Evolutionary conservation across 2,329 filamentous ascomycete species (phyloP).

Genomic region (Cladosporium velox): DNA sequence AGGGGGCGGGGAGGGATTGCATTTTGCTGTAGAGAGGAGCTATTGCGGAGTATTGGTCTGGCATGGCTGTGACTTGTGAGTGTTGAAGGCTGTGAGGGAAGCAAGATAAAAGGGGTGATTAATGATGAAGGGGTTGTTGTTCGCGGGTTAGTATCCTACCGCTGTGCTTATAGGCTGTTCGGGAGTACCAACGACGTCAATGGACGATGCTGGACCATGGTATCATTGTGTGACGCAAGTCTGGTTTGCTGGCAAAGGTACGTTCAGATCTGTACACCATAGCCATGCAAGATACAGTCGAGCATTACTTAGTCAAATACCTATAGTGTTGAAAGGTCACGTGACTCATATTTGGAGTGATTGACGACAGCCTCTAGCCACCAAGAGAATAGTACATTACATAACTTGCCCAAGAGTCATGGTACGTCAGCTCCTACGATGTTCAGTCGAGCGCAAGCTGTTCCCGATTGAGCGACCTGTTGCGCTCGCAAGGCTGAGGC

Average conservation of each 20-base stretch:
- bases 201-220: neutral
- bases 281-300: neutral
- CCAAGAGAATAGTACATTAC: neutral
- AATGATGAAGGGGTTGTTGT: neutral
- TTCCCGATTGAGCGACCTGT: neutral
- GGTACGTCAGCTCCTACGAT: neutral
- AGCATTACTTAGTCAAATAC: neutral
- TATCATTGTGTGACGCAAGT: neutral
- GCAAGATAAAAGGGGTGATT: neutral
- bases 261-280: neutral
- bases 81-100: neutral
- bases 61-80: constrained; percentile 12
- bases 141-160: neutral
- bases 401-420: neutral
- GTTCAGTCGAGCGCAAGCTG: constrained; percentile 5
- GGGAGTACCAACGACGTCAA: neutral
- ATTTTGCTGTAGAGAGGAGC: neutral
- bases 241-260: neutral
- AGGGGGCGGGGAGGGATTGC: constrained; percentile 9
- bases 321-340: neutral
- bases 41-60: constrained; percentile 17
- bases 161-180: neutral
- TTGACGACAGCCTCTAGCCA: neutral
- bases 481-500: constrained; percentile 11
- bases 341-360: neutral